Base-by-base conservation (phyloP, 805 yeast genomes). In the Teunomyces cretensis region DNA sequence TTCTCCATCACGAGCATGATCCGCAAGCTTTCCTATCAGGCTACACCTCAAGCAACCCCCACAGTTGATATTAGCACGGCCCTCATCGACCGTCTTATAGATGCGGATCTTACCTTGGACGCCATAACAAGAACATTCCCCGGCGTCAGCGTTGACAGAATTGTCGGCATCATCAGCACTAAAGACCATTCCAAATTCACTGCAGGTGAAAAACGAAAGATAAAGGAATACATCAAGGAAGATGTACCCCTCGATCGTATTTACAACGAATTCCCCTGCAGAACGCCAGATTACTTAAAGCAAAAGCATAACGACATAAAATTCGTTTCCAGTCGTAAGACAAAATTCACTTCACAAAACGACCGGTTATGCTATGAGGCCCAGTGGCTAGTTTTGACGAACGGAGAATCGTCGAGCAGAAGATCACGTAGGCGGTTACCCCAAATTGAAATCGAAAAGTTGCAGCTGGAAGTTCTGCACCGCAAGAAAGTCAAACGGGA, bases 311-410 rank as follows among this genome's bases (percentile, higher is more conserved):
- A 56, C 15, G 62, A 60, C 33, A 44, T 56, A 24, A 62, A 60
- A 43, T 43, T 53, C 41, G 65, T 57, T 30, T 58, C 56, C 11
- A 53, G 49, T 12, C 50, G 75, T 41, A 58, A 54, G 47, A 57
- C 58, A 9, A 57, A 52, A 22, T 68, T 68, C 43, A 57, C 60
- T 31, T 61, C 51, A 33, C 41, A 48, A 5, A 51, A 57, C n/a
- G 74, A 69, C 30, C 50, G 63, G 24, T 58, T 72, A 19, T 49
- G 67, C 7, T 71, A 70, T 46, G 72, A 67, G 42, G 74, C 75
- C 0, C 60, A 66, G 43, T 71, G 76, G 76, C 61, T 58, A 36
- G 41, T 43, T 27, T 50, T 60, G 1, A 57, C 64, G 4, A 55
- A 52, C 48, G 43, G 42, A 4, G 46, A 44, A 14, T 33, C 44